phyloP scores from a whole-genome alignment of 2,329 filamentous ascomycete genomes.

The Cercospora berteroae region DNA sequence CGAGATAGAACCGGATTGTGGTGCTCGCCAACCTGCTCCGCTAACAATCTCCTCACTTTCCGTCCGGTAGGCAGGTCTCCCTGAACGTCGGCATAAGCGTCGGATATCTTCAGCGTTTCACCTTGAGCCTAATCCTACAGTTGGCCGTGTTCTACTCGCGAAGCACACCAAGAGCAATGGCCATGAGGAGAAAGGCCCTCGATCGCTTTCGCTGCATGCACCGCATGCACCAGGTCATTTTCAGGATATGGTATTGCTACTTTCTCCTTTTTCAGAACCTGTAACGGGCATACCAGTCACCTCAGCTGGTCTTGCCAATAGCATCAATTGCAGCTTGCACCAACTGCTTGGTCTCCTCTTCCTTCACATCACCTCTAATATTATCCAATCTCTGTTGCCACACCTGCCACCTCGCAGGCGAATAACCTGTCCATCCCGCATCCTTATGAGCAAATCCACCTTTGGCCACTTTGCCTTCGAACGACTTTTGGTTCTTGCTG shows the following conservation, averaged over 20 bases:
- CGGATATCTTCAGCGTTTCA: neutral
- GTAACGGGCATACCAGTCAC: neutral
- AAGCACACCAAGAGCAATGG: neutral
- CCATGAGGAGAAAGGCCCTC: neutral
- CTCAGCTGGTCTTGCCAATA: slow-evolving; percentile 14
- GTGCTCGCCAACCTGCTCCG: neutral
- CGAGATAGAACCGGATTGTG: neutral
- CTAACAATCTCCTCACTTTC: neutral
- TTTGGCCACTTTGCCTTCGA: slow-evolving; percentile 34
- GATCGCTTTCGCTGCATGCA: neutral
- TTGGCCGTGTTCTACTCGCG: neutral
- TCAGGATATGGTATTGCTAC: neutral
- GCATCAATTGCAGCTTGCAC: slow-evolving; percentile 24
- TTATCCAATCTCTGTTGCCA: slow-evolving; percentile 28
- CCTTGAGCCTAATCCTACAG: neutral
- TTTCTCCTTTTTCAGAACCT: neutral
- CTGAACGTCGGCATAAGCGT: neutral
- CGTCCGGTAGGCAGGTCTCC: neutral
- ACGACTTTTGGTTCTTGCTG: slow-evolving; percentile 29
- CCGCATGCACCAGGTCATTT: neutral
- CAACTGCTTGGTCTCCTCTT: slow-evolving; percentile 20
- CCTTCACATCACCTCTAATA: slow-evolving; percentile 15
- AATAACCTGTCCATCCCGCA: slow-evolving; percentile 33
- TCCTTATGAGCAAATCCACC: slow-evolving; percentile 28
- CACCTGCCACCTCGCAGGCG: slow-evolving; percentile 30